These are phyloP conservation scores for Colletotrichum plurivorum DNA, from an alignment of 2,329 filamentous ascomycete species.

Conservation along the genomic window DNA sequence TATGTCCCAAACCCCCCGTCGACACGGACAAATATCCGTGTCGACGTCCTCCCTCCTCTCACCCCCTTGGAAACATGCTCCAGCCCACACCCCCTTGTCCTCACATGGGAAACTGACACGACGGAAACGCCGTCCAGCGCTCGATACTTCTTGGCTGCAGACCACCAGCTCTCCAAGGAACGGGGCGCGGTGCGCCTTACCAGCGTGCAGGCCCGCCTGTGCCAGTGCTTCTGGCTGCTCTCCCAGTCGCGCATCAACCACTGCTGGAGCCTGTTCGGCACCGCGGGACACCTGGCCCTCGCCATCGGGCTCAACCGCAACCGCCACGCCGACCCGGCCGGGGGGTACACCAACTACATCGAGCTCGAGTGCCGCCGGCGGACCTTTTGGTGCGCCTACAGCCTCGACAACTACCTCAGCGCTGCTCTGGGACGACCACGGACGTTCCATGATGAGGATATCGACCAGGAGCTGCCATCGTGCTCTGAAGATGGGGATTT, in stretches of 20 bases:
- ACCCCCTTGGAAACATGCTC: neutral
- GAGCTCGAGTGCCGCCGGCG: conserved; percentile 56
- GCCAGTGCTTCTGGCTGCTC: conserved; percentile 60
- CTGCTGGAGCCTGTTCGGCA: conserved; percentile 63
- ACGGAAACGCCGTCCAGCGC: conserved; percentile 42
- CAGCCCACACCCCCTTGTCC: neutral
- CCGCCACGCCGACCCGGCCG: conserved; percentile 41
- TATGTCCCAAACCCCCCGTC: neutral
- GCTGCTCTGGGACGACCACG: conserved; percentile 73
- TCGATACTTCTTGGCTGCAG: conserved; percentile 51
- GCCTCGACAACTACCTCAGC: conserved; percentile 75
- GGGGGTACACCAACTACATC: conserved; percentile 47
- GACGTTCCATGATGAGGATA: conserved; percentile 75
- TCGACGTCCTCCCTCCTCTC: neutral
- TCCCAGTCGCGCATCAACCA: conserved; percentile 62
- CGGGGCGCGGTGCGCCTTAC: conserved; percentile 54
- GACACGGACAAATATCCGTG: neutral
- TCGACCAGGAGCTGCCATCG: conserved; percentile 72
- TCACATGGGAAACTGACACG: neutral
- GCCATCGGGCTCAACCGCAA: conserved; percentile 58
- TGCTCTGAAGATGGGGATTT: conserved; percentile 63
- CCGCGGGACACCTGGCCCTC: conserved; percentile 54
- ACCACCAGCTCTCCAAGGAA: conserved; percentile 55
- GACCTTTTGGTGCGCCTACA: conserved; percentile 76
- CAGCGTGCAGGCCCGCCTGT: conserved; percentile 57